Evolutionary conservation across 78 protist genomes (phyloP).

Genomic region (Dictyostelium intermedium): DNA sequence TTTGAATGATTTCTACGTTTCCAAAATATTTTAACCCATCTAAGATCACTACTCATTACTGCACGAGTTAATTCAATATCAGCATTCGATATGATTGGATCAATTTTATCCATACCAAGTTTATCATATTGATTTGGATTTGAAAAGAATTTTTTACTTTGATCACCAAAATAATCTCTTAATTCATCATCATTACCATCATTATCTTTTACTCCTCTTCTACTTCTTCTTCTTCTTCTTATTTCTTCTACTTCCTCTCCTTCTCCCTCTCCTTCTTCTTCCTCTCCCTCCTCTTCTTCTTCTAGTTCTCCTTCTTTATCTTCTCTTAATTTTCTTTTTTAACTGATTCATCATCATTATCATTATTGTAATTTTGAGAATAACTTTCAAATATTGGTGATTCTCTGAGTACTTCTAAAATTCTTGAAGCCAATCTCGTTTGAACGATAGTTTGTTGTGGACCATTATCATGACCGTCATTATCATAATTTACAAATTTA

Average conservation of each 20-base stretch:
- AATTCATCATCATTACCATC: neutral
- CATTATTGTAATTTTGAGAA: neutral
- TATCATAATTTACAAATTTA: neutral
- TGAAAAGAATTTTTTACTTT: neutral
- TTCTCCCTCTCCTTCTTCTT: neutral
- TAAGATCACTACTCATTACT: conserved; percentile 19
- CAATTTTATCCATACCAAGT: conserved; percentile 3
- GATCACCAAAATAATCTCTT: neutral
- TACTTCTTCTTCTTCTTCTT: neutral
- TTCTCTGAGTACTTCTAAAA: conserved; percentile 24
- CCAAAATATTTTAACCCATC: conserved; percentile 68
- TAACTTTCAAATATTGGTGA: neutral
- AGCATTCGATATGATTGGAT: conserved; percentile 12
- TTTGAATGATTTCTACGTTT: conserved; percentile 9
- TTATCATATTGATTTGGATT: neutral
- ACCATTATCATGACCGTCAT: neutral
- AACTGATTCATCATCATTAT: neutral
- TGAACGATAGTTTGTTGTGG: conserved; percentile 29
- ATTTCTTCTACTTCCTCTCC: neutral
- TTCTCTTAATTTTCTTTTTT: too few relatives aligned
- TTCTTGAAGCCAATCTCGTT: conserved; percentile 8
- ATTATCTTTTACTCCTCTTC: neutral
- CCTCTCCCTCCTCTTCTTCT: neutral
- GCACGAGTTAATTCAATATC: conserved; percentile 16
- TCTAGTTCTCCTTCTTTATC: too few relatives aligned